Base-by-base conservation (phyloP, 2,329 filamentous ascomycete genomes). In the Pseudogymnoascus sp. region DNA sequence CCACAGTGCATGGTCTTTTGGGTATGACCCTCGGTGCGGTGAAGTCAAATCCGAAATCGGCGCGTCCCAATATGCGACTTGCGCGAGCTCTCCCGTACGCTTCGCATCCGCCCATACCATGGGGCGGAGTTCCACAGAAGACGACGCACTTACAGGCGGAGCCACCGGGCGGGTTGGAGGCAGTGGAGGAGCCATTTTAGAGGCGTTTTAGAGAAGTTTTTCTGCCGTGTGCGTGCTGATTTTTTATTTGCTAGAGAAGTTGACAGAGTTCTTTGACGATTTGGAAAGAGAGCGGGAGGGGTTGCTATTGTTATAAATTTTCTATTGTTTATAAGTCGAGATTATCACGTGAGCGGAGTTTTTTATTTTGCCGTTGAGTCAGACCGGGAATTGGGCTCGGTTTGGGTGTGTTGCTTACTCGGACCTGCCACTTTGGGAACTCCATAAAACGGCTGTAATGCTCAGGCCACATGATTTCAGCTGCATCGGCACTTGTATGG, bases 11-110 rank as follows among this genome's bases (percentile, higher is more conserved):
- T 57, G 6, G 42, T 68, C 29, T 1, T 4, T 3, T 14, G 51
- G 62, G 36, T 69, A 65, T 39, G 65, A 14, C 16, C 23, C 42
- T 7, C 68, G 65, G 16, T 63, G 31, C 4, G 70, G 70, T 4
- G 65, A 31, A 29, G 69, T 54, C 29, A 65, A 70, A n/a, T 57
- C n/a, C 3, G 62, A 65, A 7, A 71, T 62, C 5, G 54, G 23
- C 2, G 66, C 65, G 34, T 68, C 23, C 36, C 51, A 61, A 61
- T 71, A 71, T 2, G 67, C 68, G 29, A 18, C 61, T n/a, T 67
- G 65, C 36, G 69, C 67, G 5, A 69, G 29, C 51, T 57, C 51
- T 57, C 6, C n/a, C 5, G 29, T 2, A 57, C 51, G 51, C 29
- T 14, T 57, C 10, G 5, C 10, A 57, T 57, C 51, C 10, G 51